phyloP scores from a whole-genome alignment of 306 rosid species.

The Cicer pinnatifidum region DNA sequence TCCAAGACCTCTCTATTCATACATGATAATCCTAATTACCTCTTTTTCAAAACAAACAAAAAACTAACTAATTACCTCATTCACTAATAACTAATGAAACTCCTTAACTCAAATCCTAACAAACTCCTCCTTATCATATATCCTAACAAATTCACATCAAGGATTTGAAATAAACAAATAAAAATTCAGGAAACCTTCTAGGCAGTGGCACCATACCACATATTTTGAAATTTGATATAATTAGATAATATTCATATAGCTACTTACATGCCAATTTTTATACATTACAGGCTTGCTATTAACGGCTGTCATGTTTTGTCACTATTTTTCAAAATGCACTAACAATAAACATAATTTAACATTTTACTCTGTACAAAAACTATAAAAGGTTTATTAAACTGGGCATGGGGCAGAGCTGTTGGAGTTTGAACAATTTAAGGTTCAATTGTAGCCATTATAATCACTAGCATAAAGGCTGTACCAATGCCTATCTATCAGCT shows the following conservation, averaged over 20 bases:
- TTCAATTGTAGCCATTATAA: not conserved
- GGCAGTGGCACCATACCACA: conserved; percentile 74
- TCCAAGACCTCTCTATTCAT: too few species aligned
- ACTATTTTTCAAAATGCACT: conserved; percentile 7
- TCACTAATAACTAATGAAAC: too few species aligned
- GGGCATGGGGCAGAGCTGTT: not conserved
- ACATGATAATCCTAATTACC: too few species aligned
- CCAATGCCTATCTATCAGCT: too few species aligned
- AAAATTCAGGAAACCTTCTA: conserved; percentile 41
- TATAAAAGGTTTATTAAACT: not conserved
- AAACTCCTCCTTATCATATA: too few species aligned
- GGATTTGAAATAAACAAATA: conserved; percentile 12
- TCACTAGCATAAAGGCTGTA: not conserved
- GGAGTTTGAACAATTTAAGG: not conserved
- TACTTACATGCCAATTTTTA: not conserved
- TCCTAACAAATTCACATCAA: not conserved
- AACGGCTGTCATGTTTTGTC: not conserved
- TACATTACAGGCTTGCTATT: conserved; percentile 3
- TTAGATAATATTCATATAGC: conserved; percentile 15
- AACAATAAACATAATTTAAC: not conserved
- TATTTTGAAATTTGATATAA: conserved; percentile 36
- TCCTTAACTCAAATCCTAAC: too few species aligned
- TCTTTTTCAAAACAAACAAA: too few species aligned
- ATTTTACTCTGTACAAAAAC: not conserved
- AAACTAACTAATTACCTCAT: too few species aligned